phyloP scores from a whole-genome alignment of 2,329 filamentous ascomycete genomes.

The Neonectria magnoliae region DNA sequence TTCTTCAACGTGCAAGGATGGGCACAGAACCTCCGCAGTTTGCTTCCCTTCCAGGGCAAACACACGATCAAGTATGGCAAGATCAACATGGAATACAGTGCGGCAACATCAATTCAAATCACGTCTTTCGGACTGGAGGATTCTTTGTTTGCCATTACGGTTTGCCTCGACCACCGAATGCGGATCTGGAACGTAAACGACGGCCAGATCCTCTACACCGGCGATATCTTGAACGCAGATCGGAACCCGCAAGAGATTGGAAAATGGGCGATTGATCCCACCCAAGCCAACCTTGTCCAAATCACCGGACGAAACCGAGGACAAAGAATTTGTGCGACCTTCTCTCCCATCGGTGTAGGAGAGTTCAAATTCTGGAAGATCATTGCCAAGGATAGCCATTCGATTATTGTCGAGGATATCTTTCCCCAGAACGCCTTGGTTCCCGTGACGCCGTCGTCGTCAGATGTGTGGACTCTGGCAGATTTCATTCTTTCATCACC shows the following conservation, averaged over 20 bases:
- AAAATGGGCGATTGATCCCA: constrained; percentile 83
- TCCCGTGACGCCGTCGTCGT: constrained; percentile 75
- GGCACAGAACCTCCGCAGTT: constrained; percentile 71
- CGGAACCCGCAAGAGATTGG: constrained; percentile 73
- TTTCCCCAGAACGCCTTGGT: constrained; percentile 70
- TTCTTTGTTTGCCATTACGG: constrained; percentile 73
- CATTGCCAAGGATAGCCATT: constrained; percentile 72
- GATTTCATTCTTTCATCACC: constrained; percentile 75
- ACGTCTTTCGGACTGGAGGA: constrained; percentile 61
- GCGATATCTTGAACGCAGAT: constrained; percentile 78
- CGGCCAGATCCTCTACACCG: constrained; percentile 79
- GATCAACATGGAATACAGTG: constrained; percentile 71
- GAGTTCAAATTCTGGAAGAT: constrained; percentile 94
- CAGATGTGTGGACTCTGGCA: constrained; percentile 81
- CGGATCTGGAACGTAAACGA: constrained; percentile 90
- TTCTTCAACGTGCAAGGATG: constrained; percentile 80
- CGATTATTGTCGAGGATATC: constrained; percentile 74
- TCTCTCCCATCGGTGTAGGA: constrained; percentile 86
- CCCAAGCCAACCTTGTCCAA: constrained; percentile 79
- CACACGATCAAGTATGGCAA: constrained; percentile 72
- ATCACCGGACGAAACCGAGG: constrained; percentile 69
- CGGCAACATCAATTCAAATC: constrained; percentile 71
- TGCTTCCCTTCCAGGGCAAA: constrained; percentile 73
- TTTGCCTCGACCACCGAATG: constrained; percentile 88
- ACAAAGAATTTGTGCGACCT: constrained; percentile 74